These are phyloP conservation scores for Ophiobolus disseminans DNA, from an alignment of 2,329 filamentous ascomycete species.

Conservation along the genomic window DNA sequence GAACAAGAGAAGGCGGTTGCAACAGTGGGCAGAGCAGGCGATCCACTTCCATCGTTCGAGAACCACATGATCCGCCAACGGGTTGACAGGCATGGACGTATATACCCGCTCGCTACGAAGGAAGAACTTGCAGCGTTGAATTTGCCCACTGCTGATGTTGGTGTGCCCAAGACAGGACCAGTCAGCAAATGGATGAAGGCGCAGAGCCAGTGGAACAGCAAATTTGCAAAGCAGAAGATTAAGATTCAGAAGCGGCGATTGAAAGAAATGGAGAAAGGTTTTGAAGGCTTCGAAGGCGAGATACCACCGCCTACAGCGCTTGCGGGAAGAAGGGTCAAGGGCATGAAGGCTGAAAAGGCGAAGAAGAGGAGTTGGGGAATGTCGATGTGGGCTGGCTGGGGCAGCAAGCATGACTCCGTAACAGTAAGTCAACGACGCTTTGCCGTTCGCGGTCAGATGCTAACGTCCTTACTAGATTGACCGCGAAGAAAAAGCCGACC, in stretches of 20 bases:
- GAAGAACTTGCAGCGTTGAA: constrained; percentile 71
- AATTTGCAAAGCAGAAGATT: constrained; percentile 72
- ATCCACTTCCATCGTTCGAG: constrained; percentile 79
- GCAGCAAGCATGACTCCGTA: constrained; percentile 83
- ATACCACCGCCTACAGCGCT: constrained; percentile 83
- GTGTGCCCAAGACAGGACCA: constrained; percentile 79
- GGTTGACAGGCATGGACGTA: constrained; percentile 78
- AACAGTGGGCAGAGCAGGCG: constrained; percentile 82
- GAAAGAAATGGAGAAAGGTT: constrained; percentile 75
- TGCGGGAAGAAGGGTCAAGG: constrained; percentile 69
- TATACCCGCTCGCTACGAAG: constrained; percentile 70
- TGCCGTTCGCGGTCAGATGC: neutral
- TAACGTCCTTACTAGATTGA: constrained; percentile 31
- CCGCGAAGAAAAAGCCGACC: constrained; percentile 43
- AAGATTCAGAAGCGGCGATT: constrained; percentile 76
- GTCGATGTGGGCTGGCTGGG: constrained; percentile 85
- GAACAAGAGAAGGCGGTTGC: constrained; percentile 15
- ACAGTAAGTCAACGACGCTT: constrained; percentile 58
- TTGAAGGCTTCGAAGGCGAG: constrained; percentile 74
- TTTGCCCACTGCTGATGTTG: constrained; percentile 70
- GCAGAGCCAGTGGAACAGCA: constrained; percentile 75
- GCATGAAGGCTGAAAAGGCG: constrained; percentile 56
- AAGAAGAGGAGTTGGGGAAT: constrained; percentile 76
- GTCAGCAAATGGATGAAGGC: constrained; percentile 82
- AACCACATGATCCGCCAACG: constrained; percentile 92